phyloP scores from a whole-genome alignment of 1,139 yeast genomes.

The Protomyces pachydermus region DNA sequence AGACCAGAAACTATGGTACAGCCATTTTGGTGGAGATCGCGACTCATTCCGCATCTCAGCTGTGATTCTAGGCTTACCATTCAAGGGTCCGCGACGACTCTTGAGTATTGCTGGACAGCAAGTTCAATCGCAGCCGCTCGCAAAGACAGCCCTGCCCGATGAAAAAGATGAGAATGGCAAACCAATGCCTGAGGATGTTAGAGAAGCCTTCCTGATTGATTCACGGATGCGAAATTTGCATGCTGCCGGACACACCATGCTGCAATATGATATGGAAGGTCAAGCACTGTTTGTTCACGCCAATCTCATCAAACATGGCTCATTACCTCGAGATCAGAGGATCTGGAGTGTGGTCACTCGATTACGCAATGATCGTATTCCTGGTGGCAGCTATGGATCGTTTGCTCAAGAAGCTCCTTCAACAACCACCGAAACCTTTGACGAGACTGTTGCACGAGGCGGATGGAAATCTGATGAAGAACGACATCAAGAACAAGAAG shows the following conservation, averaged over 20 bases:
- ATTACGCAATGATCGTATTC: background rate
- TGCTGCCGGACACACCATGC: slow-evolving; percentile 19
- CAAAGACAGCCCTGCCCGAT: background rate
- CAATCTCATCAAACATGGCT: slow-evolving; percentile 16
- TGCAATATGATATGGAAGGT: slow-evolving; percentile 21
- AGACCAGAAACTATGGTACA: slow-evolving; percentile 8
- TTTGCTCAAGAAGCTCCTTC: background rate
- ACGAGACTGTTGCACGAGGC: background rate
- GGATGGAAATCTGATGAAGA: background rate
- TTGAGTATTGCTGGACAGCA: slow-evolving; percentile 12
- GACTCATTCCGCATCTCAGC: slow-evolving; percentile 18
- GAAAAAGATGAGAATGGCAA: background rate
- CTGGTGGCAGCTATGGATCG: background rate
- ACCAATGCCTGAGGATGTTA: background rate
- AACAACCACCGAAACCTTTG: background rate
- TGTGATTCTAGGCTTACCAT: slow-evolving; percentile 1
- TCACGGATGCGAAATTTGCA: background rate
- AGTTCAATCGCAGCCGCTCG: background rate
- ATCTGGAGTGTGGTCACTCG: background rate
- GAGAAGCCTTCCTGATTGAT: background rate
- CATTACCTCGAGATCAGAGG: slow-evolving; percentile 9
- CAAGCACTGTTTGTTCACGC: slow-evolving; percentile 21
- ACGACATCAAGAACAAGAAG: background rate
- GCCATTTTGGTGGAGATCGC: slow-evolving; percentile 17
- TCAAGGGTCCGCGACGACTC: slow-evolving; percentile 13